Base-by-base conservation (phyloP, 2,329 filamentous ascomycete species). In the Claviceps lovelessii region DNA sequence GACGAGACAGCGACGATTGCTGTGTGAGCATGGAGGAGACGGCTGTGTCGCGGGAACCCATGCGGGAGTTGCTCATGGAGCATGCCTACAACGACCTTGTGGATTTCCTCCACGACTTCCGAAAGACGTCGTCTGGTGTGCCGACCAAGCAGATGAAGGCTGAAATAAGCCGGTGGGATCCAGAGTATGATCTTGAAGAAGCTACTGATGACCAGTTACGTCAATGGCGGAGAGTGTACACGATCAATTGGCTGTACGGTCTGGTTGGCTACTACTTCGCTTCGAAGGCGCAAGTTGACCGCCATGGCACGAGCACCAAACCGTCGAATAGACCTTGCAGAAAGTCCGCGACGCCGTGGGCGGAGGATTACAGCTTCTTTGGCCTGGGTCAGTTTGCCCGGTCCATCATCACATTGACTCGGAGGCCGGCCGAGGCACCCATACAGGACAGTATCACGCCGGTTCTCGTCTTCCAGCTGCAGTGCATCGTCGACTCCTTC, bases 171-270 rank as follows among this genome's bases (percentile, higher is more conserved):
- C 58, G 68, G 37, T 78, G 73, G 76, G 61, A 74, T 52, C 72
- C 73, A 7, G 58, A 61, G 1, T 62, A 73, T 13, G 58, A 76
- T 54, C 61, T 76, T 7, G 57, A 63, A 52, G 48, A 49, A 2
- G 70, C 70, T 0, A 73, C 61, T n/a, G 61, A 69, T 10, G 61
- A 70, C 5, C 60, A 76, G 51, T 62, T 72, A 28, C 44, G 73
- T 4, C 62, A 66, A 9, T 79, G 75, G 75, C 72, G 75, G 7
- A 70, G 73, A 1, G 59, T 62, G 0, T 78, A 75, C 53, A 75
- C 71, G 2, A 75, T 78, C 56, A 76, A 73, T 56, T 77, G 74
- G 74, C 67, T 79, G 0, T 78, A 77, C 56, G 73, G 77, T 54
- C 59, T 78, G 6, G 72, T 78, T 58, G 77, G 76, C 52, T 31